Conservation (phyloP, 805 yeast genomes). For the Huiozyma naganishii region DNA sequence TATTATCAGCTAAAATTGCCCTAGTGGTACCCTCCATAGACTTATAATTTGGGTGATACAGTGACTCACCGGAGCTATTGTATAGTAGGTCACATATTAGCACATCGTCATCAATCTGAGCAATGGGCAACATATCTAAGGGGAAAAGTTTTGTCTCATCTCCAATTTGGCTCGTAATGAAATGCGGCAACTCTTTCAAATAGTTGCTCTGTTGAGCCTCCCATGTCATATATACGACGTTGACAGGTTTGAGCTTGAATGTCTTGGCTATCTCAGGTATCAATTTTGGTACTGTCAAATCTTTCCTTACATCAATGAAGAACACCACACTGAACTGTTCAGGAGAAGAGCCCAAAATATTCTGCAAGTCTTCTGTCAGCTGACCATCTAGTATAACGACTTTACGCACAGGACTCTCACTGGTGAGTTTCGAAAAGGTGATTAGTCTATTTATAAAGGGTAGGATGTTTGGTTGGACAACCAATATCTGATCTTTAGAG, state of each 20-base stretch:
- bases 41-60: conserved; percentile 15
- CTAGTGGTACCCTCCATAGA: conserved; percentile 20
- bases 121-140: conserved; percentile 20
- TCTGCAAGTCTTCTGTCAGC: conserved; percentile 8
- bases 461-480: conserved; percentile 17
- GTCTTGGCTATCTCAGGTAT: neutral
- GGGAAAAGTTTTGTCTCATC: conserved; percentile 2
- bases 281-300: conserved; percentile 10
- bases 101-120: conserved; percentile 21
- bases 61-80: conserved; percentile 17
- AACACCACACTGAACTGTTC: conserved; percentile 11
- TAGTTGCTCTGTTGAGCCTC: neutral
- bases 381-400: conserved; percentile 18
- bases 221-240: conserved; percentile 3
- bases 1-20: conserved; percentile 18
- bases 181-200: conserved; percentile 13
- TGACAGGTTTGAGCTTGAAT: neutral
- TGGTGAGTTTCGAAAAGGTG: conserved; percentile 20
- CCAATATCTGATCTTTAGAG: conserved; percentile 11
- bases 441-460: conserved; percentile 15
- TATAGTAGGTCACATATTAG: conserved; percentile 14
- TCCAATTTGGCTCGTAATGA: conserved; percentile 13
- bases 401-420: conserved; percentile 18
- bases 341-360: conserved; percentile 4
- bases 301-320: conserved; percentile 20